Base-by-base conservation (phyloP, 441 rosid genomes). In the Populus hybrid region DNA sequence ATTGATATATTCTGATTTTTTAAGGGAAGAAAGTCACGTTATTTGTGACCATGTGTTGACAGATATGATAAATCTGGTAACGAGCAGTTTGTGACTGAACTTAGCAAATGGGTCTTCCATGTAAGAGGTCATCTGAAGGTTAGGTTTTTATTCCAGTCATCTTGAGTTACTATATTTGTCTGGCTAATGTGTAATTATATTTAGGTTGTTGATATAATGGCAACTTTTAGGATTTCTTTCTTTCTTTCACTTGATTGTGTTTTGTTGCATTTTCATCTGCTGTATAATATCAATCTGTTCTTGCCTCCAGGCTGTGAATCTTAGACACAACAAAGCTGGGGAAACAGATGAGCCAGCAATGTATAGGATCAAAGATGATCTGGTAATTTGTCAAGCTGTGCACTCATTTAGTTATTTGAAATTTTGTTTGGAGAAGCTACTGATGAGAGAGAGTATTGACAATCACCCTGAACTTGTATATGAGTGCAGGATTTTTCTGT, bases 91-190 rank as follows among this genome's bases (percentile, higher is more conserved):
- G 88, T 84, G 81, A 89, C 92, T 79, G 98, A 91, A 85, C 84
- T 94, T 79, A 87, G 93, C 88, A 91, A 93, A 83, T 93, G 98
- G 98, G 83, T 90, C 76, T 89, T 91, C 87, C 97, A 93, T 79
- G 95, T 91, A 88, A 90, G 97, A 79, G 95, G 98, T 77, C 97
- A 89, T 80, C 85, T 94, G 50, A 89, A 90, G 98, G 97, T 92
- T 86, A 87, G 85, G 36, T 69, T 53, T 67, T 23, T 32, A 18
- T 19, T 28, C 19, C 65, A 57, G 50, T 57, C 76, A 1, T 79
- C 75, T 46, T 40, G 68, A 21, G 9, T 70, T 75, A 10, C 61
- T 69, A 74, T 83, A 57, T 77, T 38, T 28, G 28, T 75, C 40
- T 75, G 50, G 53, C 18, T 40, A 28, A 59, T 76, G 19, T 70